These are phyloP conservation scores for Stephanodiscus minutulus DNA, from an alignment of 108 stramenopile species.

Conservation along the genomic window DNA sequence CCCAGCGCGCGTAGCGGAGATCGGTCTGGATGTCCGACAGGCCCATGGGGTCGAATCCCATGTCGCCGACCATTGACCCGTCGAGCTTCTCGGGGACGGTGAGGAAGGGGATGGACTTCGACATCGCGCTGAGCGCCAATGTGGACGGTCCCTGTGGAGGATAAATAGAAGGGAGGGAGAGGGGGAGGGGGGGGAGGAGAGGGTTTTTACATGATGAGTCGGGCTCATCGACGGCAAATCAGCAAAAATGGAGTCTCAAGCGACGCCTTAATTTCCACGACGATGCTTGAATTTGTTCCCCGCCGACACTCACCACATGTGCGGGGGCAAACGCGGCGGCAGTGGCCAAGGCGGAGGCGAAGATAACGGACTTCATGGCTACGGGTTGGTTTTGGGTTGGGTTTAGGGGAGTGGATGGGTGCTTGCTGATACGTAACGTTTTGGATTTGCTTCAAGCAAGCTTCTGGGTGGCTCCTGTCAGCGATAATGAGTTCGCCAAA, in stretches of 20 bases:
- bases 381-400: slow-evolving; percentile 1
- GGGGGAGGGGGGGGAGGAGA: background rate
- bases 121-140: slow-evolving; percentile 79
- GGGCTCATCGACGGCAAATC: no score
- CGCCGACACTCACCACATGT: slow-evolving; percentile 34
- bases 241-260: background rate
- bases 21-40: slow-evolving; percentile 87
- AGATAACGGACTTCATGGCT: slow-evolving; percentile 43
- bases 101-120: slow-evolving; percentile 92
- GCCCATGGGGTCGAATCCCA: slow-evolving; percentile 97
- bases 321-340: slow-evolving; percentile 47
- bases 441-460: background rate
- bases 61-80: slow-evolving; percentile 94
- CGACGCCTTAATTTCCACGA: background rate
- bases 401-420: background rate
- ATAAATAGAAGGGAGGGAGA: background rate
- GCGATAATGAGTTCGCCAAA: no score
- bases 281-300: background rate
- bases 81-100: slow-evolving; percentile 91
- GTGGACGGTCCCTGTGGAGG: slow-evolving; percentile 44
- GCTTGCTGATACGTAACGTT: background rate
- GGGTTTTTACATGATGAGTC: background rate
- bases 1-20: slow-evolving; percentile 88
- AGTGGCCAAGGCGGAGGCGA: slow-evolving; percentile 44
- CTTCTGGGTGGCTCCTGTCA: no score